Percentiles rank a stretch among this genome's conserved stretches.
phyloP scores from a whole-genome alignment of 2,329 filamentous ascomycete genomes.

The Phialophora chinensis region DNA sequence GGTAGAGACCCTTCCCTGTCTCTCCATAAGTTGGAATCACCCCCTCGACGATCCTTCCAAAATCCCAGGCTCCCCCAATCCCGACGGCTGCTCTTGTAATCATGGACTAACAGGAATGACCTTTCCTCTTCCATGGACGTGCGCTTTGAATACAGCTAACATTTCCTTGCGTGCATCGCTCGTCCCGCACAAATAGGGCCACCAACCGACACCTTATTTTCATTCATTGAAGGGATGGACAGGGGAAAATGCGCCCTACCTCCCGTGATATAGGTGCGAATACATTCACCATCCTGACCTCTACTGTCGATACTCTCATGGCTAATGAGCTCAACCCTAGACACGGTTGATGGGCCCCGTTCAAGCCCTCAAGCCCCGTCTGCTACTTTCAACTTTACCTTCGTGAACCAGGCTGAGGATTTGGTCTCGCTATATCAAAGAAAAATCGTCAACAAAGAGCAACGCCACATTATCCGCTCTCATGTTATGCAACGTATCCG shows the following conservation, averaged over 20 bases:
- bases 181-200: not conserved
- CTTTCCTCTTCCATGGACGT: slow-evolving; percentile 2
- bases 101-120: slow-evolving; percentile 1
- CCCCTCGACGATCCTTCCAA: not conserved
- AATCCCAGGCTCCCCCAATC: not conserved
- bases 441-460: slow-evolving; percentile 48
- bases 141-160: not conserved
- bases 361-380: slow-evolving; percentile 35
- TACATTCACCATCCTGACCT: slow-evolving; percentile 1
- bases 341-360: slow-evolving; percentile 29
- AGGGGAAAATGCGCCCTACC: slow-evolving; percentile 21
- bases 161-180: not conserved
- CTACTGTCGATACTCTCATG: not conserved
- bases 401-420: slow-evolving; percentile 51
- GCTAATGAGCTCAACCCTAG: slow-evolving; percentile 20
- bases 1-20: slow-evolving; percentile 3
- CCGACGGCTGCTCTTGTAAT: not conserved
- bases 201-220: not conserved
- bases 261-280: slow-evolving; percentile 25
- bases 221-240: slow-evolving; percentile 26
- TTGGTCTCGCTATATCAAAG: slow-evolving; percentile 43
- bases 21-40: not conserved
- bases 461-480: slow-evolving; percentile 50
- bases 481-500: slow-evolving; percentile 54
- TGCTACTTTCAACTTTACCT: slow-evolving; percentile 43